Conservation (phyloP, 1,139 yeast genomes). For the Kazachstania sp. region DNA sequence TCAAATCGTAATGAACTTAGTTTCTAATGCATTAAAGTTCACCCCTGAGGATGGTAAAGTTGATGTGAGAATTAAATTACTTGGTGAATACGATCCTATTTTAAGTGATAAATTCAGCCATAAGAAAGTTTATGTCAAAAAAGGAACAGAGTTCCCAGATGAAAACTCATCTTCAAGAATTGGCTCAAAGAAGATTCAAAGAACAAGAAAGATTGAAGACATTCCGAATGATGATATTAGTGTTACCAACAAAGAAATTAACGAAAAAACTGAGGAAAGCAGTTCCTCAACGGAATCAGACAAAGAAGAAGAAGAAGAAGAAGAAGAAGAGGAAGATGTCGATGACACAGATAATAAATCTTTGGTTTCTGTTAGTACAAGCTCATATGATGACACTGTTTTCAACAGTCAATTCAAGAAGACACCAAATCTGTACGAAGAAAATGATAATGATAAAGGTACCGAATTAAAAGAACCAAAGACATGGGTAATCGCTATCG, state of each 20-base stretch:
- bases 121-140: conserved; percentile 34
- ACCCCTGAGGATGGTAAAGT: conserved; percentile 84
- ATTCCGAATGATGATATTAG: neutral
- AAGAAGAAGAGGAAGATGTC: no score
- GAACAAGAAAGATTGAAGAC: neutral
- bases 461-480: conserved; percentile 15
- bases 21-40: conserved; percentile 79
- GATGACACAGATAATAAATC: conserved; percentile 29
- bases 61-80: conserved; percentile 51
- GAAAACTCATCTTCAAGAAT: neutral
- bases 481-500: conserved; percentile 43
- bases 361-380: conserved; percentile 41
- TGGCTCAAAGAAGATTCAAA: neutral
- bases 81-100: conserved; percentile 62
- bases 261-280: neutral
- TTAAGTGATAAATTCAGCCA: conserved; percentile 32
- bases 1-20: conserved; percentile 80
- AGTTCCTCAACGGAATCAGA: neutral
- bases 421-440: conserved; percentile 17
- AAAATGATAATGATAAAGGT: conserved; percentile 16
- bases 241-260: neutral
- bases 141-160: conserved; percentile 15
- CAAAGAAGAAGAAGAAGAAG: conserved; percentile 3
- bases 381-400: conserved; percentile 47
- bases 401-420: conserved; percentile 45